These are phyloP conservation scores for Carex arenaria DNA, from an alignment of 202 grass and related monocot species.

Conservation along the genomic window DNA sequence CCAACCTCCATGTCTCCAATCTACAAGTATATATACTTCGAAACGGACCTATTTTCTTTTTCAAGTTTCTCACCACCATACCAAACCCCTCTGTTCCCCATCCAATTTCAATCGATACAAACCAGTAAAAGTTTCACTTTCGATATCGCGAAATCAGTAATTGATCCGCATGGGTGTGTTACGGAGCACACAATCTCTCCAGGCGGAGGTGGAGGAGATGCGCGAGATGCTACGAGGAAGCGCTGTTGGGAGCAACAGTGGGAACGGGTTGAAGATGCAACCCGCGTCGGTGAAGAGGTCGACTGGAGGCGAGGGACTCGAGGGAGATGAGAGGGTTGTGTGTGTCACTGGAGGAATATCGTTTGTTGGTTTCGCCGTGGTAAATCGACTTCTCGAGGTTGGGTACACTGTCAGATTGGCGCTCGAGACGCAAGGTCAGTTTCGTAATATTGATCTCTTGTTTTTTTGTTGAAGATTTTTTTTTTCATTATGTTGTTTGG, in stretches of 20 bases:
- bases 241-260: not conserved
- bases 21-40: not conserved
- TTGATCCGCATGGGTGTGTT: constrained; percentile 57
- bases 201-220: constrained; percentile 93
- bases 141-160: not conserved
- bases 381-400: constrained; percentile 71
- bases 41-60: constrained; percentile 10
- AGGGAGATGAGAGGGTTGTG: constrained; percentile 35
- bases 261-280: constrained; percentile 32
- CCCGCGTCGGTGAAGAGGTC: constrained; percentile 37
- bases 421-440: constrained; percentile 85
- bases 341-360: constrained; percentile 90
- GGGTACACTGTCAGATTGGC: constrained; percentile 91
- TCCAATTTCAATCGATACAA: constrained; percentile 19
- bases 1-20: not conserved
- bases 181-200: constrained; percentile 73
- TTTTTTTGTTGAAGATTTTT: not conserved
- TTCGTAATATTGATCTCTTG: not conserved
- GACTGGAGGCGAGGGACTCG: constrained; percentile 21
- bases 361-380: constrained; percentile 85
- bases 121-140: constrained; percentile 4
- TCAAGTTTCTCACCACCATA: constrained; percentile 20
- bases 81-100: not conserved
- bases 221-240: constrained; percentile 34
- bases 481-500: not conserved